Conservation (phyloP, 1,284 basidiomycete genomes). For the Caloboletus inedulis region DNA sequence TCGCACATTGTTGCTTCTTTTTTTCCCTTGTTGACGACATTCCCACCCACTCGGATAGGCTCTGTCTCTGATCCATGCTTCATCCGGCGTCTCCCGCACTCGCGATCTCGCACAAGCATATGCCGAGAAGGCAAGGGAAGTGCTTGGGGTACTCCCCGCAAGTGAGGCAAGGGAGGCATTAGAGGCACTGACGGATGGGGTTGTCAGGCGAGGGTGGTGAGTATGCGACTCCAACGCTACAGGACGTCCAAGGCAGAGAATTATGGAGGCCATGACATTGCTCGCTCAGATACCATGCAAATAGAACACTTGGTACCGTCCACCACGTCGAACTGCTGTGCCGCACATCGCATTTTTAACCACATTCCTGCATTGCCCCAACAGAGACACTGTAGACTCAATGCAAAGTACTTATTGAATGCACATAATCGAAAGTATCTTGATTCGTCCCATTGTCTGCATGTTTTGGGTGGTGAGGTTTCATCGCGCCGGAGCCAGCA, state of each 20-base stretch:
- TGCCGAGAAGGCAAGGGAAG: constrained; percentile 73
- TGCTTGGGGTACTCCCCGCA: constrained; percentile 73
- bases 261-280: not conserved
- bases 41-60: constrained; percentile 47
- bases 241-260: not conserved
- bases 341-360: constrained; percentile 2
- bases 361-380: not conserved
- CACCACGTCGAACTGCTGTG: not conserved
- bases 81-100: constrained; percentile 79
- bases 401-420: constrained; percentile 3
- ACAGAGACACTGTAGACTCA: constrained; percentile 1
- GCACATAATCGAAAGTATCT: not conserved
- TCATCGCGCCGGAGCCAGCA: not conserved
- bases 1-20: not conserved
- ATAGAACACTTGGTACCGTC: not conserved
- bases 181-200: constrained; percentile 59
- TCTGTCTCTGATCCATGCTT: constrained; percentile 66
- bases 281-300: constrained; percentile 9
- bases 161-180: constrained; percentile 79
- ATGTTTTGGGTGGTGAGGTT: not conserved
- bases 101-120: constrained; percentile 76
- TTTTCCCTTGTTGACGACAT: constrained; percentile 1
- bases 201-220: constrained; percentile 42
- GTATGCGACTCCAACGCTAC: not conserved
- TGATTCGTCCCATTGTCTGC: not conserved